Percentiles rank a stretch among this genome's conserved stretches.
Conservation (phyloP, 345 rosid species). For the Syzygium jambos region DNA sequence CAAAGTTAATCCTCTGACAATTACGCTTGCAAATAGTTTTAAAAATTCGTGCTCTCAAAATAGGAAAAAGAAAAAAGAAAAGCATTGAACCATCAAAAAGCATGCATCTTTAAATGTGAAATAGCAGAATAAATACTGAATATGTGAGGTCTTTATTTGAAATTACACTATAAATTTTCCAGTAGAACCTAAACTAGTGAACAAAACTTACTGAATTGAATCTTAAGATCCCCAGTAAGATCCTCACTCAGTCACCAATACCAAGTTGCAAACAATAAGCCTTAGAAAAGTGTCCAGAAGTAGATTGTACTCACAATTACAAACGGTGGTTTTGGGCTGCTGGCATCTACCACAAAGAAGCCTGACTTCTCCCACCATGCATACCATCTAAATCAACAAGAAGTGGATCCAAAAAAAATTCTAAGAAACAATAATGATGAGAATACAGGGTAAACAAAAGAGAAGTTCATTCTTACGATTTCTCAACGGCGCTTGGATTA, state of each 20-base stretch:
- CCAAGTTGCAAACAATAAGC: neutral
- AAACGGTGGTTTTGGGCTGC: slow-evolving; percentile 70
- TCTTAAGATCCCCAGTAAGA: neutral
- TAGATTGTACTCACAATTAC: slow-evolving; percentile 42
- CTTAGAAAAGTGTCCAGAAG: neutral
- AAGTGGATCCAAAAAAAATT: neutral
- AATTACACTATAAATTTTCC: neutral
- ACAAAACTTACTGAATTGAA: neutral
- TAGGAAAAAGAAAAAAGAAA: neutral
- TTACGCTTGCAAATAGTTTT: neutral
- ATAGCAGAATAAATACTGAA: neutral
- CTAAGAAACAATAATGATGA: neutral
- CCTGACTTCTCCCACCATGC: slow-evolving; percentile 87
- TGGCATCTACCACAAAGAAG: slow-evolving; percentile 58
- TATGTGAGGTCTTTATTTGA: neutral
- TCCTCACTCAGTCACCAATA: neutral
- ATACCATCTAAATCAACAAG: slow-evolving; percentile 62
- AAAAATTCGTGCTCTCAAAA: neutral
- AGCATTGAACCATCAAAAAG: neutral
- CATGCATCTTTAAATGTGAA: neutral
- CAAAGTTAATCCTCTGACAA: neutral
- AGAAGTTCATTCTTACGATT: slow-evolving; percentile 44
- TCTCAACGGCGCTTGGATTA: slow-evolving; percentile 69
- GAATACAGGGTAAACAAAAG: neutral
- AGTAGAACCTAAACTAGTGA: neutral